phyloP scores from a whole-genome alignment of 2,329 filamentous ascomycete genomes.

The Plectosphaerella sp. region DNA sequence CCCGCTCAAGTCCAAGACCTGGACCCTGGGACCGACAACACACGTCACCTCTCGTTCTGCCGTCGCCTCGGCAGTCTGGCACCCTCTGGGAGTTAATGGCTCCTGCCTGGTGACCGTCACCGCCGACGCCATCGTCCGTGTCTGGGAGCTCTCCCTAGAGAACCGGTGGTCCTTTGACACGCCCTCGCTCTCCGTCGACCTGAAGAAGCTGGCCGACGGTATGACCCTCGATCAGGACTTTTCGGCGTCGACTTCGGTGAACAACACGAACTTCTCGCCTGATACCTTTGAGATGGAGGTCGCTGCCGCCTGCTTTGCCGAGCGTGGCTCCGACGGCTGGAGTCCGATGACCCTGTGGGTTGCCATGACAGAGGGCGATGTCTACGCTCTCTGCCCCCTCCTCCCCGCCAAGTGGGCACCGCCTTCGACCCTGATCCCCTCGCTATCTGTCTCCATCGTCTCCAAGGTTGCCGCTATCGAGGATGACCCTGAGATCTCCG shows the following conservation, averaged over 20 bases:
- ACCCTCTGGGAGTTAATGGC: conserved; percentile 80
- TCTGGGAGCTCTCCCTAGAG: conserved; percentile 85
- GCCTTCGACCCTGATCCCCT: conserved; percentile 71
- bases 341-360: conserved; percentile 95
- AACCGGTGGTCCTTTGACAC: conserved; percentile 85
- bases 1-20: conserved; percentile 76
- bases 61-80: conserved; percentile 82
- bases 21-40: conserved; percentile 86
- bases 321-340: conserved; percentile 72
- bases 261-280: conserved; percentile 79
- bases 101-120: conserved; percentile 85
- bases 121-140: conserved; percentile 76
- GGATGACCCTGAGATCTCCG: conserved; percentile 50
- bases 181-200: conserved; percentile 77
- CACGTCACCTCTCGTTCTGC: conserved; percentile 84
- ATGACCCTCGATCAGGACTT: conserved; percentile 80
- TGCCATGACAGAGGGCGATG: conserved; percentile 88
- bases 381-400: conserved; percentile 90
- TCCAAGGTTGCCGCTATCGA: conserved; percentile 63
- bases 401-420: conserved; percentile 83
- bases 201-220: conserved; percentile 85
- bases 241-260: conserved; percentile 66
- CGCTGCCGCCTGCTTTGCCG: conserved; percentile 76
- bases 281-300: conserved; percentile 93
- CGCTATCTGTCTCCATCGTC: conserved; percentile 77